Conservation (phyloP, 1,139 yeast species). For the Neolecta irregularis region DNA sequence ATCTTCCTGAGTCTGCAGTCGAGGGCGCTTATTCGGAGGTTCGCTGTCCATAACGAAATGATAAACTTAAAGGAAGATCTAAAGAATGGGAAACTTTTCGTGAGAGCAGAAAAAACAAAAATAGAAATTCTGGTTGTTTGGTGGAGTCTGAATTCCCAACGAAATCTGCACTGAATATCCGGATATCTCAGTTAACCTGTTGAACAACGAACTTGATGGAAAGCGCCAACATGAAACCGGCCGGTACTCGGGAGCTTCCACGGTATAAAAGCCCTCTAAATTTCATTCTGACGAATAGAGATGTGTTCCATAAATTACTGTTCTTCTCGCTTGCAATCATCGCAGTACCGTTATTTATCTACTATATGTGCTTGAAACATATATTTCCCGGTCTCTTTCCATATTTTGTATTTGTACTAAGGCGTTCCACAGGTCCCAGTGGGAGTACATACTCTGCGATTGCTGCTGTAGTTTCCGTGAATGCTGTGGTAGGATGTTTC, state of each 20-base stretch:
- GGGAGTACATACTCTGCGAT: slow-evolving; percentile 77
- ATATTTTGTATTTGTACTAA: background rate
- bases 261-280: background rate
- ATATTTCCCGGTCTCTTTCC: background rate
- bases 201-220: background rate
- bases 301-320: slow-evolving; percentile 6
- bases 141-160: slow-evolving; percentile 46
- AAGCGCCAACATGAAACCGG: background rate
- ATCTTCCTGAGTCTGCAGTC: too few species aligned
- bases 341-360: slow-evolving; percentile 54
- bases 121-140: too few species aligned
- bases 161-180: background rate
- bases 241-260: background rate
- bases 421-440: slow-evolving; percentile 23
- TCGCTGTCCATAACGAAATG: too few species aligned
- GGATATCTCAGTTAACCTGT: background rate
- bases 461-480: slow-evolving; percentile 73
- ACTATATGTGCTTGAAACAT: slow-evolving; percentile 41
- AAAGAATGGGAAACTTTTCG: too few species aligned
- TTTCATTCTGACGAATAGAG: background rate
- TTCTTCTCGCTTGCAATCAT: slow-evolving; percentile 84
- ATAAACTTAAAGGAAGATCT: too few species aligned
- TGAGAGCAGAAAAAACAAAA: too few species aligned
- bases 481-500: slow-evolving; percentile 71
- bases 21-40: too few species aligned